Conservation (phyloP, 1,284 basidiomycete genomes). For the Wallemia hederae region DNA sequence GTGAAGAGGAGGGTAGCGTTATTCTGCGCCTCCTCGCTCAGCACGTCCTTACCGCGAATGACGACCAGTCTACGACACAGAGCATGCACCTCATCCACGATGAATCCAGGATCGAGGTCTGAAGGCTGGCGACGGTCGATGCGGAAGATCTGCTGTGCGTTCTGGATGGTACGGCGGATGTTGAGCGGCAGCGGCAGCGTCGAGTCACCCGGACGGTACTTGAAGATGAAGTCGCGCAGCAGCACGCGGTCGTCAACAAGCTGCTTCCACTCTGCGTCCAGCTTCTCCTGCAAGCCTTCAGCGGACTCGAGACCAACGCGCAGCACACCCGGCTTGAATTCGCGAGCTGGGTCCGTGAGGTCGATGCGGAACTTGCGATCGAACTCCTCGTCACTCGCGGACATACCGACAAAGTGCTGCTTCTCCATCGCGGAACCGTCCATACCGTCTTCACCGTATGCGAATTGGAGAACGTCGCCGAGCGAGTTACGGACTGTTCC, state of each 20-base stretch:
- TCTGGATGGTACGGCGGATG: conserved; percentile 75
- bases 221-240: conserved; percentile 57
- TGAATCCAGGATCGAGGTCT: conserved; percentile 64
- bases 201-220: conserved; percentile 32
- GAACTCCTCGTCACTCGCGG: conserved; percentile 54
- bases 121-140: conserved; percentile 78
- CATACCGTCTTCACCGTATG: conserved; percentile 96
- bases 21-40: conserved; percentile 46
- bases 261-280: conserved; percentile 65
- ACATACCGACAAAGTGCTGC: conserved; percentile 70
- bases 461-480: conserved; percentile 81
- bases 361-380: conserved; percentile 67
- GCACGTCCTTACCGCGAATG: conserved; percentile 51
- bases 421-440: conserved; percentile 93
- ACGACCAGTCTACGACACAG: conserved; percentile 44
- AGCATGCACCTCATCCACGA: conserved; percentile 47
- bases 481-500: conserved; percentile 91
- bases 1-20: conserved; percentile 81
- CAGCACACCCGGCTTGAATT: conserved; percentile 48
- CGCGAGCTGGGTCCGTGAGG: conserved; percentile 23
- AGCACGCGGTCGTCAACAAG: conserved; percentile 43
- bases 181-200: conserved; percentile 71
- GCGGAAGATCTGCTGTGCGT: conserved; percentile 88
- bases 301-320: conserved; percentile 84
- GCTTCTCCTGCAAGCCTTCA: conserved; percentile 47